Evolutionary conservation across 139 green algal genomes (phyloP).

Genomic region (Dunaliella primolecta): DNA sequence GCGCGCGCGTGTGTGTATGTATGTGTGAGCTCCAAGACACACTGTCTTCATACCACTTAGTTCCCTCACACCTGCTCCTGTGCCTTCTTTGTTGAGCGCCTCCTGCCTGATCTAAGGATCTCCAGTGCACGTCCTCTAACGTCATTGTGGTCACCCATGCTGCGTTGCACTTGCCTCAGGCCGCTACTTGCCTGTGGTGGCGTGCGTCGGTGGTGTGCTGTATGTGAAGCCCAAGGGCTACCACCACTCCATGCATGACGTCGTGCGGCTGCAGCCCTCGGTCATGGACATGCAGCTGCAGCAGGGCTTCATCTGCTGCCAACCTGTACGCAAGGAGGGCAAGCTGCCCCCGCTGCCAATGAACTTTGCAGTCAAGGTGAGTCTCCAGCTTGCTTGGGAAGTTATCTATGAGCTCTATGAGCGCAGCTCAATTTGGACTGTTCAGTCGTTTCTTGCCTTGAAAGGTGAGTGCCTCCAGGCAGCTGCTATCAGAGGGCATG

Average conservation of each 20-base stretch:
- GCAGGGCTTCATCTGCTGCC: slow-evolving; percentile 64
- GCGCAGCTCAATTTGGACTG: too few species aligned
- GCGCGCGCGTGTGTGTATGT: background rate
- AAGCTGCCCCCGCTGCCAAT: background rate
- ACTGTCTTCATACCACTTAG: too few species aligned
- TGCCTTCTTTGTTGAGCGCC: background rate
- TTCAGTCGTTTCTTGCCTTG: too few species aligned
- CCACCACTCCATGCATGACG: slow-evolving; percentile 59
- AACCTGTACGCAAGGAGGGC: slow-evolving; percentile 19
- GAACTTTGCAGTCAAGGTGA: slow-evolving; percentile 39
- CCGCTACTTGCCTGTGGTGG: slow-evolving; percentile 67
- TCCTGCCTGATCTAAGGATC: too few species aligned
- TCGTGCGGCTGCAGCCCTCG: slow-evolving; percentile 53
- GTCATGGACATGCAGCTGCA: slow-evolving; percentile 55
- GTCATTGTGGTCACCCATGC: too few species aligned
- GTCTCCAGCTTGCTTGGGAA: background rate
- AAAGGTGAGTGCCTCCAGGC: too few species aligned
- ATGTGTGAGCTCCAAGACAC: background rate
- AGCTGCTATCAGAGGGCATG: too few species aligned
- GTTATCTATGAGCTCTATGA: background rate
- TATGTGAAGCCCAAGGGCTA: slow-evolving; percentile 59
- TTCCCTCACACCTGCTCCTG: background rate
- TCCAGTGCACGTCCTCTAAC: too few species aligned
- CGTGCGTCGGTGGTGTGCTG: slow-evolving; percentile 65
- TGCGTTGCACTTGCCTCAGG: slow-evolving; percentile 44